phyloP scores from a whole-genome alignment of 495 filamentous ascomycete species.

The Cercophora newfieldiana region DNA sequence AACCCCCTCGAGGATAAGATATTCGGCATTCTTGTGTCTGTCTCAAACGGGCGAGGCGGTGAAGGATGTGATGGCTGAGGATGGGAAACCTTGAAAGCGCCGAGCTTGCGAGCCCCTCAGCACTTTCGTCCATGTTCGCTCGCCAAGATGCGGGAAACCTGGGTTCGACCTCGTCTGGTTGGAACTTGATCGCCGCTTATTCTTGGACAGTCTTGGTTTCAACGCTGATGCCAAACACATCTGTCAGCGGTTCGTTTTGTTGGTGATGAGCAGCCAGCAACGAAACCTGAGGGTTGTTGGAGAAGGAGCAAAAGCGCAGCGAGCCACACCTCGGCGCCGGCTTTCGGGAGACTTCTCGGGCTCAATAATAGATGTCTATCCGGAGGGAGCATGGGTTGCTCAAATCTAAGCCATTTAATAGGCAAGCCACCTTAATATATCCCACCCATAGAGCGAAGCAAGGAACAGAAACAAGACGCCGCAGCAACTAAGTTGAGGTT shows the following conservation, averaged over 20 bases:
- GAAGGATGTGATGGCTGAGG: background rate
- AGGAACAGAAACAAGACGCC: background rate
- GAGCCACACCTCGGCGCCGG: no score
- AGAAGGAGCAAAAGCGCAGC: no score
- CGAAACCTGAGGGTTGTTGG: no score
- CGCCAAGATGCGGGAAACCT: constrained; percentile 12
- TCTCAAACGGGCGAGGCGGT: background rate
- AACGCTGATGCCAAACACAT: constrained; percentile 15
- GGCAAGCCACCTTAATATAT: constrained; percentile 15
- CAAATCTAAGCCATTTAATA: constrained; percentile 20
- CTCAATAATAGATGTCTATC: background rate
- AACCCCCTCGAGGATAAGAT: background rate
- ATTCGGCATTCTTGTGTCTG: background rate
- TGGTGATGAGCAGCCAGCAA: background rate
- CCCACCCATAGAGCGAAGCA: background rate
- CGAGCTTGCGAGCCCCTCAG: background rate
- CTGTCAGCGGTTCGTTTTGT: constrained; percentile 6
- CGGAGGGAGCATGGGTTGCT: constrained; percentile 11
- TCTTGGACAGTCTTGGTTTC: constrained; percentile 5
- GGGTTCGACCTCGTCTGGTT: background rate
- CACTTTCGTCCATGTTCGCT: background rate
- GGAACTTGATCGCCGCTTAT: constrained; percentile 14
- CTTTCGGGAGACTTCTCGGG: constrained; percentile 9
- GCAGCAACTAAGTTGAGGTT: background rate
- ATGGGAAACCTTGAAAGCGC: background rate